These are phyloP conservation scores for Nymphaea thermarum DNA, from an alignment of 164 flowering plant species.

Conservation along the genomic window DNA sequence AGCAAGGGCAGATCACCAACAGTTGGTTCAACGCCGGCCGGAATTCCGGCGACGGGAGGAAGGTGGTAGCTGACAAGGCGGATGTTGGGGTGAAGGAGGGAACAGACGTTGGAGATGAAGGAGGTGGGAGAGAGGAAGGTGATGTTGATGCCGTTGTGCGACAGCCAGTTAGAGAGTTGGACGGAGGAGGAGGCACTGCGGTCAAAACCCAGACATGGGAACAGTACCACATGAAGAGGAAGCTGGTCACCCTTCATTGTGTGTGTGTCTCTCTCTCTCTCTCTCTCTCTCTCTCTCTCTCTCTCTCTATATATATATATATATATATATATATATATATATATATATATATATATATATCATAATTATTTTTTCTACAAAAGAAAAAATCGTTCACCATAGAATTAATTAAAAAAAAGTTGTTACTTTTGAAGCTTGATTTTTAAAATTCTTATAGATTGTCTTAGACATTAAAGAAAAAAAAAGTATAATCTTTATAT, in stretches of 20 bases:
- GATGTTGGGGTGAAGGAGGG: neutral
- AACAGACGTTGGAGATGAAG: neutral
- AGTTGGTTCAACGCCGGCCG: constrained; percentile 9
- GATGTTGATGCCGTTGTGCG: neutral
- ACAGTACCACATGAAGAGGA: constrained; percentile 8
- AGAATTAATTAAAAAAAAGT: too few relatives aligned
- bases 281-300: too few relatives aligned
- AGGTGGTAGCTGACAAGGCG: neutral
- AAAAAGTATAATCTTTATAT: too few relatives aligned
- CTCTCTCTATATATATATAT: too few relatives aligned
- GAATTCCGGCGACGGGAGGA: constrained; percentile 13
- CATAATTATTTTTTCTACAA: too few relatives aligned
- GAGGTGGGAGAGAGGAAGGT: neutral
- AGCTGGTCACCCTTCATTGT: neutral
- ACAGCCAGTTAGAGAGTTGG: constrained; percentile 6
- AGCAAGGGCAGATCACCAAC: constrained; percentile 3
- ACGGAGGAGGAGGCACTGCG: constrained; percentile 6
- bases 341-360: too few relatives aligned
- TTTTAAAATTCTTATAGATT: too few relatives aligned
- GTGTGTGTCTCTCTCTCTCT: too few relatives aligned
- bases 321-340: too few relatives aligned
- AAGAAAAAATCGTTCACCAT: too few relatives aligned
- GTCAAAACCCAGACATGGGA: constrained; percentile 9
- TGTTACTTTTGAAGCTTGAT: too few relatives aligned
- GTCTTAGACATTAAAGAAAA: too few relatives aligned